A percentile compares a stretch with the other conserved stretches of the same genome.
Evolutionary conservation across 768 basidiomycete species (phyloP).

Genomic region (Cystofilobasidium bisporidii): DNA sequence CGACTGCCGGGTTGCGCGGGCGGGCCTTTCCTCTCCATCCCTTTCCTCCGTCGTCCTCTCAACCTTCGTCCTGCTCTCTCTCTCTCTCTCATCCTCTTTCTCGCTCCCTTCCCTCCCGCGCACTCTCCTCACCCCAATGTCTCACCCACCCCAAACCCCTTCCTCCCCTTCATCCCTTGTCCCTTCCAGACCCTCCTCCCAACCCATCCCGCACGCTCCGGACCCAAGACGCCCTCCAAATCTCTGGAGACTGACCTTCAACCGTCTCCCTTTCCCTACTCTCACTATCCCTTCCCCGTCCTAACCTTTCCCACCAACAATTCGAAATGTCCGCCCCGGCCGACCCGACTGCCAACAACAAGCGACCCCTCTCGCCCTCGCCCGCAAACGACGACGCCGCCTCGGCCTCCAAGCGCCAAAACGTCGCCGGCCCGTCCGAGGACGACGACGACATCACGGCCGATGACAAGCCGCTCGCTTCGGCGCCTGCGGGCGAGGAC

Average conservation of each 20-base stretch:
- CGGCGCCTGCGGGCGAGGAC: slow-evolving; percentile 18
- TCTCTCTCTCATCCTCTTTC: slow-evolving; percentile 64
- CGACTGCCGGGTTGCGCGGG: too few species aligned
- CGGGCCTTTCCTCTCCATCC: too few species aligned
- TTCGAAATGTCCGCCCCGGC: neutral
- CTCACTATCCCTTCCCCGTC: slow-evolving; percentile 37
- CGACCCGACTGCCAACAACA: slow-evolving; percentile 22
- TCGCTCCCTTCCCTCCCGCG: slow-evolving; percentile 60
- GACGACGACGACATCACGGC: slow-evolving; percentile 26
- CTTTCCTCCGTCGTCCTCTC: neutral
- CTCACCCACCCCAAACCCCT: too few species aligned
- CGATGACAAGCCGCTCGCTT: slow-evolving; percentile 11
- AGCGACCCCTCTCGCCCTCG: slow-evolving; percentile 23
- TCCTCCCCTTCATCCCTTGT: too few species aligned
- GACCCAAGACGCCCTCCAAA: too few species aligned
- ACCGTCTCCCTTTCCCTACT: slow-evolving; percentile 32
- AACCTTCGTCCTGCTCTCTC: slow-evolving; percentile 82
- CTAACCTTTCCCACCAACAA: neutral
- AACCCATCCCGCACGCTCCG: too few species aligned
- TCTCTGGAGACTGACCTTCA: slow-evolving; percentile 27
- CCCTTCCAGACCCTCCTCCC: too few species aligned
- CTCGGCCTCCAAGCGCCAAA: slow-evolving; percentile 19
- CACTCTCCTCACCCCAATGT: too few species aligned
- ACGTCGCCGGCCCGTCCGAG: slow-evolving; percentile 2
- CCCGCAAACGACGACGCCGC: slow-evolving; percentile 1